Base-by-base conservation (phyloP, 225 moss, liverwort and hornwort species). In the Lunularia cruciata region DNA sequence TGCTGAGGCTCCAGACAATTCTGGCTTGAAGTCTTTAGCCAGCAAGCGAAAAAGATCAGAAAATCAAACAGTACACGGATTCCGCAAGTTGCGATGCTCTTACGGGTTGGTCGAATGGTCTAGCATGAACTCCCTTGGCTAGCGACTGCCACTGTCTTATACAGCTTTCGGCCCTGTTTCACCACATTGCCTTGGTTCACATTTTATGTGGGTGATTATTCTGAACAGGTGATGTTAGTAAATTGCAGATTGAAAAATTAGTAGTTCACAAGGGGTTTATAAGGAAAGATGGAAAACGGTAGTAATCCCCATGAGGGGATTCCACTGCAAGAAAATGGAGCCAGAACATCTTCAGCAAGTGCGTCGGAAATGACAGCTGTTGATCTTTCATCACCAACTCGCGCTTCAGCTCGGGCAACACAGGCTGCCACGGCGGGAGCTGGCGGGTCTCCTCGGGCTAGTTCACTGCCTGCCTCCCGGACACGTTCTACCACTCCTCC, bases 231-330 rank as follows among this genome's bases (percentile, higher is more conserved):
- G 19, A 67, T 34, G 36, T 34, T 32, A 13, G 34, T 48, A 45
- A 66, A 53, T 45, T 40, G 28, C 65, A 66, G 66, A 39, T 53
- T 39, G 31, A 16, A 38, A 32, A n/a, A 27, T 51, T 49, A 39
- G 51, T 43, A 48, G 42, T 13, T 71, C n/a, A 16, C 20, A 59
- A 32, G 15, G 38, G 42, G 32, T 6, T 61, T 67, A 16, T 55
- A 31, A 54, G 40, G 64, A 69, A 84, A 59, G 75, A 89, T 91
- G 94, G 94, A 84, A 72, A 95, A 95, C 78, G 94, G 86, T 51
- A 76, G 75, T 45, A 79, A 73, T 63, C 56, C 47, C 11, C 65
- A 60, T 12, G 73, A 72, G 31, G 81, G 46, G 14, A 69, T 65
- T 62, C 82, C 74, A 38, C 72, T 72, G 59, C 73, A 72, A 65